Evolutionary conservation across 1,139 yeast genomes (phyloP).

Genomic region (Protomyces inundatus): DNA sequence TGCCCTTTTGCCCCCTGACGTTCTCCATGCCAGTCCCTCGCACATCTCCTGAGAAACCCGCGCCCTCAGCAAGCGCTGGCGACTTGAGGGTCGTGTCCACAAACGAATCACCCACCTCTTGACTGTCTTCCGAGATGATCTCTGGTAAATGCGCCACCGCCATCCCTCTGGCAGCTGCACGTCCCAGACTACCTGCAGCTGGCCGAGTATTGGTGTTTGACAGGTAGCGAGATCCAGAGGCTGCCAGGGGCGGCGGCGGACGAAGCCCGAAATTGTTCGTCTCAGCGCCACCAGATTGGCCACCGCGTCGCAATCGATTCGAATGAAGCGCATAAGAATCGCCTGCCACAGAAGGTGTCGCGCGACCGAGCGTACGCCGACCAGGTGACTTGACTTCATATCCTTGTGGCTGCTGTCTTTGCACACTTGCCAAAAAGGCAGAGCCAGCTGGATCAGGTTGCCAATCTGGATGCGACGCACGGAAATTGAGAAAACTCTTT

Average conservation of each 20-base stretch:
- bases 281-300: not conserved
- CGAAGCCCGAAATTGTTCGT: not conserved
- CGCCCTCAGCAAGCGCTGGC: not conserved
- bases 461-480: slow-evolving; percentile 27
- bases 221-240: not conserved
- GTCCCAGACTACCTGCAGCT: not conserved
- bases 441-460: slow-evolving; percentile 23
- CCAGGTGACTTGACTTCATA: not conserved
- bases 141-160: not conserved
- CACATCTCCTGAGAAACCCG: not conserved
- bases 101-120: slow-evolving; percentile 7
- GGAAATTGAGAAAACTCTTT: slow-evolving; percentile 24
- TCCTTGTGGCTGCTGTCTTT: not conserved
- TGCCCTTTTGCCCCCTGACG: not conserved
- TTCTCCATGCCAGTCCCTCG: not conserved
- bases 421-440: slow-evolving; percentile 3
- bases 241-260: not conserved
- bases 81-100: slow-evolving; percentile 4
- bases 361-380: not conserved
- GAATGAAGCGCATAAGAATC: not conserved
- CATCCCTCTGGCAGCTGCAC: not conserved
- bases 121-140: not conserved
- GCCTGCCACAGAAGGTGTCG: not conserved
- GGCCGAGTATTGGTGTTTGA: not conserved
- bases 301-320: not conserved